These are phyloP conservation scores for Globisporangium spinosum DNA, from an alignment of 352 stramenopile genomes.

Conservation along the genomic window DNA sequence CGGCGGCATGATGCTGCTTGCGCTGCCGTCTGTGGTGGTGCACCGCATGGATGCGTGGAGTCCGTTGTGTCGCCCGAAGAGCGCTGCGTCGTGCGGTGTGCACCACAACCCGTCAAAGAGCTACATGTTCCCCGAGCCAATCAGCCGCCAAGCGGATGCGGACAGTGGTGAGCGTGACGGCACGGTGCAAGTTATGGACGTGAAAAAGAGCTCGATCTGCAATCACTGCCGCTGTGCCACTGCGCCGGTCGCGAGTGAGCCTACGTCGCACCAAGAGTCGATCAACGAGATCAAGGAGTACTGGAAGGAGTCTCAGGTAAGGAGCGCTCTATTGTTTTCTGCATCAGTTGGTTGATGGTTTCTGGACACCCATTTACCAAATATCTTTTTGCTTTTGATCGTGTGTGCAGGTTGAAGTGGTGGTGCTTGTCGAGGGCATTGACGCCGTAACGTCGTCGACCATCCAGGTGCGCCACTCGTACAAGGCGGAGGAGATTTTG, in stretches of 20 bases:
- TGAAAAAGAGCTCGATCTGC: conserved; percentile 25
- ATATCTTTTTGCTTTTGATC: conserved; percentile 7
- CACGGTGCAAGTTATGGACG: conserved; percentile 26
- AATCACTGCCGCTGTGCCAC: conserved; percentile 43
- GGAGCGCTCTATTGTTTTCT: not conserved
- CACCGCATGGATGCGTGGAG: conserved; percentile 92
- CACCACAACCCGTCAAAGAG: conserved; percentile 61
- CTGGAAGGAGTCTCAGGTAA: conserved; percentile 73
- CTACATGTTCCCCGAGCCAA: conserved; percentile 70
- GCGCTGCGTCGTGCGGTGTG: conserved; percentile 31
- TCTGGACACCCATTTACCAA: not conserved
- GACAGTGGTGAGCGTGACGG: conserved; percentile 65
- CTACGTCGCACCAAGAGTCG: conserved; percentile 26
- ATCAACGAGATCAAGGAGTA: conserved; percentile 67
- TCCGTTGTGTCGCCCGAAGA: conserved; percentile 82
- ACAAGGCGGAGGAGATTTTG: conserved; percentile 89
- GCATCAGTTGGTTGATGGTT: not conserved
- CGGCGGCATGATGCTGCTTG: conserved; percentile 85
- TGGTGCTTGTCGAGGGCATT: conserved; percentile 95
- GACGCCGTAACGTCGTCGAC: conserved; percentile 93
- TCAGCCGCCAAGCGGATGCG: conserved; percentile 51
- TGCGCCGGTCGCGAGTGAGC: conserved; percentile 20
- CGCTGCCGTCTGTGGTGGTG: conserved; percentile 90
- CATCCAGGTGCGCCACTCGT: conserved; percentile 95
- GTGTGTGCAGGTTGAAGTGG: conserved; percentile 86